Conservation (phyloP, 1,139 yeast species). For the Yamadazyma kanchanaburiensis region DNA sequence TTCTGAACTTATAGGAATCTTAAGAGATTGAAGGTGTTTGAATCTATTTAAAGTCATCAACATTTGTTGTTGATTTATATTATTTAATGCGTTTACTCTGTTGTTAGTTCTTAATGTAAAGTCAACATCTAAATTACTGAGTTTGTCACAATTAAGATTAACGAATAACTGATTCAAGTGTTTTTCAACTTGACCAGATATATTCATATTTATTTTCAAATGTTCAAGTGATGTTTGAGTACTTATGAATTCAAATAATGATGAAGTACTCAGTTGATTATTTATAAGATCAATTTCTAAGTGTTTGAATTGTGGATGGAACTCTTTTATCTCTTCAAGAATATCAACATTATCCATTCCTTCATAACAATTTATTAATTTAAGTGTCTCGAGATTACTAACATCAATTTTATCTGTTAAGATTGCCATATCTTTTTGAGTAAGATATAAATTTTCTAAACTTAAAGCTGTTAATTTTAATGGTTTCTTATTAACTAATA, state of each 20-base stretch:
- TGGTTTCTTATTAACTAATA: constrained; percentile 9
- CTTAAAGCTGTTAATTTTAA: constrained; percentile 12
- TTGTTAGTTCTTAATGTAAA: constrained; percentile 6
- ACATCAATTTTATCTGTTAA: constrained; percentile 13
- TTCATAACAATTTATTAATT: constrained; percentile 21
- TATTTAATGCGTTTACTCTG: constrained; percentile 2
- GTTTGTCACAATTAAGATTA: constrained; percentile 2
- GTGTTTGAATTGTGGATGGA: constrained; percentile 4
- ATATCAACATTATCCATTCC: constrained; percentile 1
- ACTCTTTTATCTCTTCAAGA: constrained; percentile 6
- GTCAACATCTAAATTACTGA: constrained; percentile 5
- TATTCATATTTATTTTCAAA: constrained; percentile 15
- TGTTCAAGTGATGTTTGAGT: constrained; percentile 7
- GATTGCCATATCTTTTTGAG: constrained; percentile 12
- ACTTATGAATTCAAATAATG: constrained; percentile 11
- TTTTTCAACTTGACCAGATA: constrained; percentile 13
- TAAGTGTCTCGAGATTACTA: constrained; percentile 14
- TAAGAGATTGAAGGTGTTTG: constrained; percentile 3
- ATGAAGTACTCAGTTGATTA: constrained; percentile 15
- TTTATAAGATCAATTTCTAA: constrained; percentile 17
- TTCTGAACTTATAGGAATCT: constrained; percentile 37
- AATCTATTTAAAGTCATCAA: constrained; percentile 5
- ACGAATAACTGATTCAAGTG: constrained; percentile 9
- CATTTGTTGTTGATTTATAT: constrained; percentile 3
- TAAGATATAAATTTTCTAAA: constrained; percentile 16